Evolutionary conservation across 768 basidiomycete genomes (phyloP).

Genomic region (Nidularia pulvinata): DNA sequence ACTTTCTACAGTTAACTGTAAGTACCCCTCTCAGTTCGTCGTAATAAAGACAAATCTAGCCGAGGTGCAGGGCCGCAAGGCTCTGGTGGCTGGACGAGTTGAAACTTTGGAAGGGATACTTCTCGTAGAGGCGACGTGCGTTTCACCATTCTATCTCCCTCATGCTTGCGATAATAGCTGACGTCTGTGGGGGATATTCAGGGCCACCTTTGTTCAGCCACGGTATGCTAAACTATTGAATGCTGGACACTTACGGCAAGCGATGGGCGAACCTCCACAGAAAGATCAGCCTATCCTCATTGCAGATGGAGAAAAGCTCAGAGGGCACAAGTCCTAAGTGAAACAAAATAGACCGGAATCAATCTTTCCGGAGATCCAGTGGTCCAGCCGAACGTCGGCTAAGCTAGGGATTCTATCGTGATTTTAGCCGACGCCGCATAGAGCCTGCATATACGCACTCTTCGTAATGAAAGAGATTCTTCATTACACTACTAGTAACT

Average conservation of each 20-base stretch:
- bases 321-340: not conserved
- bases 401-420: no score
- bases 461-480: no score
- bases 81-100: slow-evolving; percentile 64
- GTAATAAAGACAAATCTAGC: slow-evolving; percentile 74
- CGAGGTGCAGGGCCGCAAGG: slow-evolving; percentile 81
- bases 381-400: no score
- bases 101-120: slow-evolving; percentile 83
- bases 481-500: no score
- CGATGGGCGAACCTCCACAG: slow-evolving; percentile 60
- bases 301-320: slow-evolving; percentile 37
- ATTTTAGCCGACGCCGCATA: no score
- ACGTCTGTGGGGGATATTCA: slow-evolving; percentile 20
- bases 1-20: not conserved
- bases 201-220: slow-evolving; percentile 87
- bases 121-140: slow-evolving; percentile 82
- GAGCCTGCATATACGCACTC: no score
- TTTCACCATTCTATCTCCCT: slow-evolving; percentile 8
- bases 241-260: slow-evolving; percentile 53
- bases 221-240: slow-evolving; percentile 81
- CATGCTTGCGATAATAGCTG: not conserved
- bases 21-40: slow-evolving; percentile 58
- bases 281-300: slow-evolving; percentile 31
- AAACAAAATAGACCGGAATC: no score
- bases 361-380: no score